Evolutionary conservation across 768 basidiomycete genomes (phyloP).

Genomic region (Pleurotus eryngii): DNA sequence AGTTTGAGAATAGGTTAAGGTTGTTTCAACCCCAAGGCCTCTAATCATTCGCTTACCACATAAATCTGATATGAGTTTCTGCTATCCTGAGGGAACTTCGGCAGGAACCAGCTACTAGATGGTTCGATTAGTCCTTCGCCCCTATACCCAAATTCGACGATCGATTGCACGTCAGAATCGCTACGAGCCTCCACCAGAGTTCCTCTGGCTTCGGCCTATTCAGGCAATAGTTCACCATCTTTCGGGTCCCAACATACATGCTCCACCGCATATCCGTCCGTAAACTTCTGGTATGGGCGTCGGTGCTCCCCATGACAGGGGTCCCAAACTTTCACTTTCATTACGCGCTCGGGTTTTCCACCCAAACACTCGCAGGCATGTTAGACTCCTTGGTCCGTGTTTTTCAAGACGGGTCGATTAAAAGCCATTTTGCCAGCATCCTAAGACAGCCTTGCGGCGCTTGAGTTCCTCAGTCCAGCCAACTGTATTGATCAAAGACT

Average conservation of each 20-base stretch:
- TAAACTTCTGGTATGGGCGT: conserved; percentile 73
- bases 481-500: conserved; percentile 52
- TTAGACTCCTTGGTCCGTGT: conserved; percentile 87
- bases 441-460: conserved; percentile 59
- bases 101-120: conserved; percentile 79
- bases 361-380: conserved; percentile 81
- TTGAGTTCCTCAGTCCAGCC: conserved; percentile 62
- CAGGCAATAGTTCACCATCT: conserved; percentile 89
- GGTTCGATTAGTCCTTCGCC: conserved; percentile 93
- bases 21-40: conserved; percentile 86
- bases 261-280: conserved; percentile 77
- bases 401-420: conserved; percentile 81
- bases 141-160: conserved; percentile 94
- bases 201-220: conserved; percentile 92
- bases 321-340: conserved; percentile 71
- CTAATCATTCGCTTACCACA: conserved; percentile 87
- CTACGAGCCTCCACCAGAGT: conserved; percentile 95
- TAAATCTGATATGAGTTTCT: conserved; percentile 61
- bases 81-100: conserved; percentile 75
- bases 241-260: conserved; percentile 85
- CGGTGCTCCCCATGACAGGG: conserved; percentile 65
- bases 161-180: conserved; percentile 96
- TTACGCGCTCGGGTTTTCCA: conserved; percentile 87
- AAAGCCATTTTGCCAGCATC: conserved; percentile 78
- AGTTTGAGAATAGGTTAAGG: conserved; percentile 82